Evolutionary conservation across 257 asterid genomes (phyloP), one percentile per base, ranked within the genome.

Genomic region (Solanum pimpinellifolium): DNA sequence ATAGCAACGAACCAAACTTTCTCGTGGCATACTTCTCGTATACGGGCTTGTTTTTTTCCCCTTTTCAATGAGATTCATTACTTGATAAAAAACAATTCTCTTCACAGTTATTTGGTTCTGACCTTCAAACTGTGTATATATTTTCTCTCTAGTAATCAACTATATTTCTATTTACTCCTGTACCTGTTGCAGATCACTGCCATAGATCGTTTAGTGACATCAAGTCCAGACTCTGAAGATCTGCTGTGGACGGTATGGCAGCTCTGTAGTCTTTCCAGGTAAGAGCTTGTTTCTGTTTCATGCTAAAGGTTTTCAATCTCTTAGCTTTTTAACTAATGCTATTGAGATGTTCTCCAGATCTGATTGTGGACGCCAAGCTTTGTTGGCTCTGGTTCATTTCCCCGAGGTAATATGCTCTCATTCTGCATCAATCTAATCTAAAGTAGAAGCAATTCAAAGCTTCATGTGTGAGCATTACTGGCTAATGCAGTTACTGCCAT

Each of bases 201-300:
- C 77, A 89, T 97, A 66, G 98, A 94, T 91, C 93, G 93, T 87
- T 92, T 97, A 88, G 89, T 92, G 87, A 88, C 93, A 85, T 91
- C 93, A 91, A 88, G 95, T 83, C 97, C 98, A 62, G 89, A 92
- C 86, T 93, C 97, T 77, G 98, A 97, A 92, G 99, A 96, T 86
- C 93, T 95, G 90, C 87, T 97, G 87, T 96, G 99, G 99, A 94
- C 91, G 88, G 91, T 97, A 85, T 96, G 99, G 99, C 98, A 97
- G 87, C 94, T 97, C 25, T 96, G 99, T 88, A 93, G 99, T 86
- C 94, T 95, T 89, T 91, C 99, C 85, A 93, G 99, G 99, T 97
- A 92, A 66, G 87, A 86, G 29, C 86, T 72, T 60, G 21, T 84
- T 76, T 87, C n/a, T 81, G n/a, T 49, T 52, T 81, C 27, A 49